phyloP scores from a whole-genome alignment of 2,329 filamentous ascomycete species.

The Microcera coccophila region DNA sequence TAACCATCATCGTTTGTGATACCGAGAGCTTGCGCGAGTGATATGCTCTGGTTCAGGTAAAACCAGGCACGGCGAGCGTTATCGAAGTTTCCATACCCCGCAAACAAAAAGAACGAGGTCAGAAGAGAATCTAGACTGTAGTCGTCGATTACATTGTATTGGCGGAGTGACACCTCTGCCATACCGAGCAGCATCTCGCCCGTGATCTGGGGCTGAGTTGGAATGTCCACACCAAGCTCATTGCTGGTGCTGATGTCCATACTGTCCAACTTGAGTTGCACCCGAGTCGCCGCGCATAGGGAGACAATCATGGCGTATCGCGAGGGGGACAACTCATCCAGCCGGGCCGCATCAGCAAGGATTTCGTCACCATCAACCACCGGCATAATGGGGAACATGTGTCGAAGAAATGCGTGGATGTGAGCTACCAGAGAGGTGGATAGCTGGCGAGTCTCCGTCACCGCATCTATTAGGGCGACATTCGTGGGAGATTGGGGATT shows the following conservation, averaged over 20 bases:
- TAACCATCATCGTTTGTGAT: slow-evolving; percentile 27
- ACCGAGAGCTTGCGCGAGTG: slow-evolving; percentile 26
- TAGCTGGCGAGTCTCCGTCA: slow-evolving; percentile 15
- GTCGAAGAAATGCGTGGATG: slow-evolving; percentile 28
- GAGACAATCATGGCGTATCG: slow-evolving; percentile 28
- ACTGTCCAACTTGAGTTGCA: slow-evolving; percentile 28
- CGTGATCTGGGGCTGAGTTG: slow-evolving; percentile 19
- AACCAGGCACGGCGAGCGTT: slow-evolving; percentile 29
- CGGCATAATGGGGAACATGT: slow-evolving; percentile 33
- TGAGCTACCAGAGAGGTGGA: slow-evolving; percentile 24
- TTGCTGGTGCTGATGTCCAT: slow-evolving; percentile 2
- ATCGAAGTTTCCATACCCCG: slow-evolving; percentile 29
- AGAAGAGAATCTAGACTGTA: slow-evolving; percentile 27
- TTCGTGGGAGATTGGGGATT: too few relatives aligned
- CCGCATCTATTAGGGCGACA: too few relatives aligned
- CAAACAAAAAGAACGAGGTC: slow-evolving; percentile 30
- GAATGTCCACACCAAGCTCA: slow-evolving; percentile 15
- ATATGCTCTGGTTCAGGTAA: slow-evolving; percentile 32
- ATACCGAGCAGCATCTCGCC: slow-evolving; percentile 25
- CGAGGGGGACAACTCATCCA: slow-evolving; percentile 24
- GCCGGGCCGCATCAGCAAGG: slow-evolving; percentile 21
- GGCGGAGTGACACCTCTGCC: slow-evolving; percentile 25
- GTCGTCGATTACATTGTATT: slow-evolving; percentile 29
- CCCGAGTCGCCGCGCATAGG: slow-evolving; percentile 29
- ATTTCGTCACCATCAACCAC: slow-evolving; percentile 28